Base-by-base conservation (phyloP, 1,139 yeast genomes). In the Yamadazyma dendronema region DNA sequence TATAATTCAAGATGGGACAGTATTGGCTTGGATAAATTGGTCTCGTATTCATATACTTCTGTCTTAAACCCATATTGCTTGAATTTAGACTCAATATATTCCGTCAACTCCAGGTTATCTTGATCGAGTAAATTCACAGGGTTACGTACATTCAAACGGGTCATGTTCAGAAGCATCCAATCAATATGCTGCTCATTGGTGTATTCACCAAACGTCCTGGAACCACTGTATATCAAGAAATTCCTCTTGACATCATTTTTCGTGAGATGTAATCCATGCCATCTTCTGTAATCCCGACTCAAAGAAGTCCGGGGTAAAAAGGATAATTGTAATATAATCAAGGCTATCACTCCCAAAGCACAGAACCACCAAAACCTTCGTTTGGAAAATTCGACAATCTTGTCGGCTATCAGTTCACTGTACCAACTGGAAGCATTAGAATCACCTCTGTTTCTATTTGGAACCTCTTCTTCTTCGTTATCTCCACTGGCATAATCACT, bases 261-360 rank as follows among this genome's bases (percentile, higher is more conserved):
- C 3, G 89, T 80, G 35, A 83, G 53, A 38, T 64, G 74, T 19
- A 82, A 72, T 16, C 81, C 79, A 58, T 88, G 88, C 51, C 87
- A 61, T 38, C 96, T 63, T 49, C 92, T 73, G 56, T 86, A 79
- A 58, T 90, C 97, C 45, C 97, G 69, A 37, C 85, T 79, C 14
- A 88, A 65, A 2, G 96, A 86, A 1, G 97, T 88, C 41, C 97
- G 63, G 2, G 97, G 97, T 21, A 89, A 67, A 54, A 90, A 90
- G 1, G 86, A 79, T 35, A 88, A 65, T 38, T 84, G 78, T 49
- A 84, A 77, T 3, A 79, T 66, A 10, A 79, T 61, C 32, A 77
- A 63, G 39, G 75, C 79, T 6, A 73, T 52, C 34, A 75, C 49
- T 12, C 86, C 89, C 35, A 77, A 58, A n/a, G 70, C 63, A 52